Evolutionary conservation across 768 basidiomycete species (phyloP).

Genomic region (Lanmaoa rubissima): DNA sequence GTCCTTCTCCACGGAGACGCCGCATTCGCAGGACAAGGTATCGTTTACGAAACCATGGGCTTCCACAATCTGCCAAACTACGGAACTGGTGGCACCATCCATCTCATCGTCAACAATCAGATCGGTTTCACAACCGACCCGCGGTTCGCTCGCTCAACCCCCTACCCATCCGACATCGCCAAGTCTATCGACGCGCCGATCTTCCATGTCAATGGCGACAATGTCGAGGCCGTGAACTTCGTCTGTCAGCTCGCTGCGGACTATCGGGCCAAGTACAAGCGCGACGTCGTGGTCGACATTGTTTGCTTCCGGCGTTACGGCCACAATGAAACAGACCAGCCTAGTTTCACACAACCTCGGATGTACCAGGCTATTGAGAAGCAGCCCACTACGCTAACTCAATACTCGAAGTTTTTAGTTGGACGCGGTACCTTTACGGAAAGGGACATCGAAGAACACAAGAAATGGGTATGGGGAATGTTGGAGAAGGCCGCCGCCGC

Average conservation of each 20-base stretch:
- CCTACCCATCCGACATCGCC: slow-evolving; percentile 97
- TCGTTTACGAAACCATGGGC: slow-evolving; percentile 99
- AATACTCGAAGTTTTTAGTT: slow-evolving; percentile 89
- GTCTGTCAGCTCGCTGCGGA: slow-evolving; percentile 98
- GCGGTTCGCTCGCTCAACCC: slow-evolving; percentile 94
- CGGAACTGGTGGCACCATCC: slow-evolving; percentile 97
- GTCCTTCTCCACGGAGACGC: slow-evolving; percentile 97
- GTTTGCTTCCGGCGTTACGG: slow-evolving; percentile 99
- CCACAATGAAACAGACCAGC: slow-evolving; percentile 99
- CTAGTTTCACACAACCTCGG: slow-evolving; percentile 95
- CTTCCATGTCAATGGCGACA: slow-evolving; percentile 99
- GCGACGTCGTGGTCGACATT: slow-evolving; percentile 97
- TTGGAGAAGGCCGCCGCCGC: slow-evolving; percentile 94
- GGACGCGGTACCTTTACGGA: slow-evolving; percentile 93
- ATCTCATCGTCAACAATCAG: slow-evolving; percentile 98
- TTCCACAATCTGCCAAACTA: slow-evolving; percentile 94
- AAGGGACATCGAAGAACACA: slow-evolving; percentile 96
- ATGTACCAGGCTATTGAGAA: slow-evolving; percentile 98
- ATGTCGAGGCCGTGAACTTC: slow-evolving; percentile 97
- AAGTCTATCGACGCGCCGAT: slow-evolving; percentile 98
- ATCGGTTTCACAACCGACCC: slow-evolving; percentile 99
- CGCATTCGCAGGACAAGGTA: slow-evolving; percentile 96
- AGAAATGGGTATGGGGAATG: slow-evolving; percentile 99
- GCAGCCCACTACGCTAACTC: slow-evolving; percentile 86
- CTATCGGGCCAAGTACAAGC: slow-evolving; percentile 97